These are phyloP conservation scores for Ceratocystis ficicola DNA, from an alignment of 2,329 filamentous ascomycete genomes.

Conservation along the genomic window DNA sequence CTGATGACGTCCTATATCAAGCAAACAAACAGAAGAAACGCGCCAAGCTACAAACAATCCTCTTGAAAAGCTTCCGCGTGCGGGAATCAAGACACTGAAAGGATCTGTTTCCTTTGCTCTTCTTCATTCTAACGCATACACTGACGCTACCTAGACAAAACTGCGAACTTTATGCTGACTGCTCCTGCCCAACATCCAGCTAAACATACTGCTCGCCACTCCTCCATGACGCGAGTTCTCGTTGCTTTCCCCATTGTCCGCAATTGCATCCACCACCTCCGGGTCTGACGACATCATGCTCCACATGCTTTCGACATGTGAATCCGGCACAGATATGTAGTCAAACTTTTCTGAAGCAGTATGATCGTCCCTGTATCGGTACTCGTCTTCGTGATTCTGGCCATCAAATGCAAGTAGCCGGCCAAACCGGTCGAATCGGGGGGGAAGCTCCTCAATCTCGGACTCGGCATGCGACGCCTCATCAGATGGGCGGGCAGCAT, in stretches of 20 bases:
- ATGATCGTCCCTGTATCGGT: background rate
- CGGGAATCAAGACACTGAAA: background rate
- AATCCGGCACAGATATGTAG: background rate
- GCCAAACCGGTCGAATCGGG: constrained; percentile 38
- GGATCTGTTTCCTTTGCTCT: background rate
- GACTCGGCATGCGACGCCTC: constrained; percentile 28
- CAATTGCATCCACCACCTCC: background rate
- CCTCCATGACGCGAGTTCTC: background rate
- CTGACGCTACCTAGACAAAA: background rate
- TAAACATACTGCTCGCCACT: background rate
- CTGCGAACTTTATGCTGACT: background rate
- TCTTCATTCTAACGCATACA: background rate
- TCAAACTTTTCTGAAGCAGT: background rate
- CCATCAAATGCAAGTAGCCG: constrained; percentile 28
- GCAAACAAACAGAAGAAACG: background rate
- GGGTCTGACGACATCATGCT: constrained; percentile 1
- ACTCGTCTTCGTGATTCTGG: background rate
- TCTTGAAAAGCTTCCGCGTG: background rate
- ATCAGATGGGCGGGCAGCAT: constrained; percentile 14
- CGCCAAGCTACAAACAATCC: background rate
- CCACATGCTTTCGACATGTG: background rate
- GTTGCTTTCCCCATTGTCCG: background rate
- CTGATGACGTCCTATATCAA: no score
- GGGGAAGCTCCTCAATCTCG: constrained; percentile 36
- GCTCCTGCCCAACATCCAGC: background rate